Base-by-base conservation (phyloP, 192 early-diverging fungal species). In the Backusella australiensis region DNA sequence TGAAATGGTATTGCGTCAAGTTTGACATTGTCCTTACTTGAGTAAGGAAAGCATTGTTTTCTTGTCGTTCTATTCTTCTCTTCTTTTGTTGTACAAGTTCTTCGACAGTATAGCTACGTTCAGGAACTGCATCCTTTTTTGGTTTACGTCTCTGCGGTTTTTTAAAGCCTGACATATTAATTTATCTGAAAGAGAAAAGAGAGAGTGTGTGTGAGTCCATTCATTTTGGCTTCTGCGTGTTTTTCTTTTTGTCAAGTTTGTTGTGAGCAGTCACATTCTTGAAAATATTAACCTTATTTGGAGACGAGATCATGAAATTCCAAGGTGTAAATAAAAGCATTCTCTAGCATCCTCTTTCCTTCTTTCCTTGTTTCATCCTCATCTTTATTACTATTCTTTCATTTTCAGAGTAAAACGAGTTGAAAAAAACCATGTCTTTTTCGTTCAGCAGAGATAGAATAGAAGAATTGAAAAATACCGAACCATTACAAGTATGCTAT, bases 1-100 rank as follows among this genome's bases (percentile, higher is more conserved):
- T 11, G 53, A 26, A 59, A 23, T 23, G 8, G 8, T 59, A 12
- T 12, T 9, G 46, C 19, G 14, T 26, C 26, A 4, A 23, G 1
- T 59, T 59, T 12, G 53, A 21, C 6, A 7, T 19, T 49, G n/a
- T 21, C 26, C 2, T 26, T 59, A 63, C 56, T 63, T 63, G 56
- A 29, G 11, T 29, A 63, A 63, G 56, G 26, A 29, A 9, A 29
- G 26, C 56, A 29, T 9, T 63, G 12, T 29, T 63, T 63, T 63
- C 56, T 29, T 63, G 56, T 14, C 56, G 56, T 14, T 63, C 56
- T 29, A 63, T 63, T 63, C 56, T 63, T 63, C 56, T 29, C 56
- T 63, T 63, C 12, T 63, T 63, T 63, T 63, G 56, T 1, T 63
- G 56, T 63, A 63, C 56, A 63, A 63, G 56, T 14, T 63, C 56